Base-by-base conservation (phyloP, 129 eudicot genomes). In the Rutidosis leptorrhynchoides region DNA sequence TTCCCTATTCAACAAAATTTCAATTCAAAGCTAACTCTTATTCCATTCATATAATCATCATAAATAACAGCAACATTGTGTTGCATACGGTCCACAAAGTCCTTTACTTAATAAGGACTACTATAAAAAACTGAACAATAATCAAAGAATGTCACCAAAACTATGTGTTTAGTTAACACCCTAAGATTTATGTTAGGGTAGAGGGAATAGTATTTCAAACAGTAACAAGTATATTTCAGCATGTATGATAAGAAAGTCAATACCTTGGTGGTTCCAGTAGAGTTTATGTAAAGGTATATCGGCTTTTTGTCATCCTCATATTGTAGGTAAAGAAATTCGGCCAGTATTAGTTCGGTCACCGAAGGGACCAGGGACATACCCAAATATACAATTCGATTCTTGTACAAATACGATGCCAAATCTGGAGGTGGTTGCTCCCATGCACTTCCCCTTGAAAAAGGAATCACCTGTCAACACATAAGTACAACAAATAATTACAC, bases 351-450 rank as follows among this genome's bases (percentile, higher is more conserved):
- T 73, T 94, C 97, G 1, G 90, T 83, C 48, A 89, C 95, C 10
- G 93, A 81, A 54, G 97, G 94, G 30, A 81, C 85, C 6, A 94
- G 73, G 71, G 88, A 70, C 99, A 84, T 84, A 65, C 95, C 97
- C 88, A 94, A 74, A 72, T 86, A 94, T 65, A 94, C 94, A 70
- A 94, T 89, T 37, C 99, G 84, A 33, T 89, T 75, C 71, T 86
- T 81, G 72, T 68, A 84, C 65, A 89, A 68, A 68, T 82, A 86
- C 2, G 99, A 89, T 33, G 97, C 93, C 62, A 94, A 73, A 84
- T 94, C 97, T 32, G 99, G 99, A 26, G 99, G 97, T 63, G 96
- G 96, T 66, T 84, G 88, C 72, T 89, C 90, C 93, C 88, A 82
- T 6, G 85, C 86, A 75, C 80, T 80, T 78, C 90, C 95, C 77